Evolutionary conservation across 169 alveolate genomes (phyloP), one percentile per base, ranked within the genome.

Genomic region (Plasmodium chabaudi): DNA sequence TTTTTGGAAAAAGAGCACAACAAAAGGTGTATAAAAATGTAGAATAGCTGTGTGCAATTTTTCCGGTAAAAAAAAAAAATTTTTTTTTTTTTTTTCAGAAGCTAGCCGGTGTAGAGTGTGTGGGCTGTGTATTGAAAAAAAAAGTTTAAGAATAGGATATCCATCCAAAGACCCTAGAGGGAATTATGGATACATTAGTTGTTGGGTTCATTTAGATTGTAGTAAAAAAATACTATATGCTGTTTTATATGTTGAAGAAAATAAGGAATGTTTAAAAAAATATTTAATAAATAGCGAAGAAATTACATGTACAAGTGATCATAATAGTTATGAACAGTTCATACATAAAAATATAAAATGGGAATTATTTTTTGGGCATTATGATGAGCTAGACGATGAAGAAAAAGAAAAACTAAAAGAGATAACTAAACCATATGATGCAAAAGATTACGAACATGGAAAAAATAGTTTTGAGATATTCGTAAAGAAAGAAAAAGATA

Each of bases 111-210:
- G 95, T 68, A 57, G 87, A 10, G 89, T 59, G 15, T 92, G 95
- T 49, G 87, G 89, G 13, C 60, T 69, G 1, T 5, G 21, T 25
- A 92, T 92, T n/a, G 77, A 57, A 47, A 88, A 79, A 72, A 70
- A 74, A 56, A 74, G 21, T 9, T 42, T 89, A 39, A 55, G 92
- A 12, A 57, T 92, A 65, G 94, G 93, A 21, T 60, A 77, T 25
- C 95, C 95, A 27, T 19, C 87, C n/a, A 87, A 89, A 46, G 93
- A 89, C 34, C 70, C 90, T 3, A 73, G 93, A 23, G 94, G 94
- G 3, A 39, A 72, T 19, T 86, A 61, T 55, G 95, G 95, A 5
- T 88, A 71, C 75, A 89, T 89, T 46, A 72, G 92, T 42, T 51
- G 88, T 17, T 92, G 94, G 94, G 67, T 47, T 2, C 95, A 92